Evolutionary conservation across 768 basidiomycete species (phyloP).

Genomic region (Boletus sp.): DNA sequence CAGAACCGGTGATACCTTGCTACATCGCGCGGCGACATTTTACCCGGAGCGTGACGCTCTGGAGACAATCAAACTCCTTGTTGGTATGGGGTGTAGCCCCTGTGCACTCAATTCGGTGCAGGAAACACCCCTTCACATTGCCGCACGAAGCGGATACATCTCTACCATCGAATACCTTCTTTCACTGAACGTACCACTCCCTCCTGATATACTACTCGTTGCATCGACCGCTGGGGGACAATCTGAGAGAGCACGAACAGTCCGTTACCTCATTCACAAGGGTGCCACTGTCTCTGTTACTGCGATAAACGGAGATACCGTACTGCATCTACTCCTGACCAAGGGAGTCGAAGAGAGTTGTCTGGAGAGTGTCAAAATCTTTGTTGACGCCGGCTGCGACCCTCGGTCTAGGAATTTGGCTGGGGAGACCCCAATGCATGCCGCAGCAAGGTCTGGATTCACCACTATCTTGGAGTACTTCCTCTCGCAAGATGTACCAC

Average conservation of each 20-base stretch:
- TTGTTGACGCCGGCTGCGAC: slow-evolving; percentile 1
- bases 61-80: too few relatives aligned
- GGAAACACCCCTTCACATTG: too few relatives aligned
- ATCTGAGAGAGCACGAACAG: too few relatives aligned
- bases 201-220: background rate
- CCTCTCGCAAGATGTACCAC: background rate
- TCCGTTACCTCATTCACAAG: background rate
- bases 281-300: background rate
- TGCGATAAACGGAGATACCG: background rate
- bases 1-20: too few relatives aligned
- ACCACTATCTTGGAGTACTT: background rate
- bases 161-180: too few relatives aligned
- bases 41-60: too few relatives aligned
- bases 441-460: background rate
- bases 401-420: background rate
- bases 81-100: too few relatives aligned
- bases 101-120: too few relatives aligned
- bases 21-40: too few relatives aligned
- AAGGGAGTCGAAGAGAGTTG: background rate
- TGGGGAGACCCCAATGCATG: background rate
- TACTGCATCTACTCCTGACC: background rate
- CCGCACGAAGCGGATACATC: too few relatives aligned
- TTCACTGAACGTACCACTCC: too few relatives aligned
- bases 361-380: background rate
- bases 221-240: background rate